Conservation (phyloP, 2,329 filamentous ascomycete species). For the Fusarium proliferatum region DNA sequence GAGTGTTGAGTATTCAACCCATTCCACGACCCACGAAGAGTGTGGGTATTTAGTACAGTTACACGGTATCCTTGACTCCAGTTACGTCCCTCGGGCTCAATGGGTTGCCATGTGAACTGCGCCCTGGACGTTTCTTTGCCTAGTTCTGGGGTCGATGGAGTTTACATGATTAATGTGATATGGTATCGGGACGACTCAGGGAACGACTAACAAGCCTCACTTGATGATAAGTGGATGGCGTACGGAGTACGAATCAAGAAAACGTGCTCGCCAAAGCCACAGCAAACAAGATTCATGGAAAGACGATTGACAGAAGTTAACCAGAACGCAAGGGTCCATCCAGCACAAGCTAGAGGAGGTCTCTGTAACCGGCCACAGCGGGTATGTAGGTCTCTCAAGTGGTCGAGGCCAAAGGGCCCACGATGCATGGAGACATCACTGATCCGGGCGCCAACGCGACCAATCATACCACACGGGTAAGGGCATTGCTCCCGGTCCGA, state of each 20-base stretch:
- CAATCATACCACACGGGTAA: slow-evolving; percentile 46
- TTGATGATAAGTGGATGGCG: neutral
- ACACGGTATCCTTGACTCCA: neutral
- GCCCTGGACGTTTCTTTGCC: neutral
- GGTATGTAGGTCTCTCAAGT: slow-evolving; percentile 47
- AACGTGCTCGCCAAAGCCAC: slow-evolving; percentile 8
- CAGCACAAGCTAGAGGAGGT: slow-evolving; percentile 25
- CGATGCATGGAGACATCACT: slow-evolving; percentile 43
- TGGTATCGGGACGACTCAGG: neutral
- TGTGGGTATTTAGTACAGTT: neutral
- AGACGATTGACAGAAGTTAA: slow-evolving; percentile 1
- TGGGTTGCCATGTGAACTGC: neutral
- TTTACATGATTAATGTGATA: neutral
- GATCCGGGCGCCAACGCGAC: slow-evolving; percentile 50
- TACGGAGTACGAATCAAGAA: slow-evolving; percentile 13
- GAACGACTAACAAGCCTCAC: slow-evolving; percentile 7
- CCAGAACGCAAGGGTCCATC: slow-evolving; percentile 30
- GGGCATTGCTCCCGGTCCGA: slow-evolving; percentile 29
- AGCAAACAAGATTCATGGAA: slow-evolving; percentile 12
- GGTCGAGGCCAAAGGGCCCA: slow-evolving; percentile 38
- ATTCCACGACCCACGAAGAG: neutral
- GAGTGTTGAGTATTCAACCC: neutral
- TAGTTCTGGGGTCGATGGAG: neutral
- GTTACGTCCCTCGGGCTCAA: neutral
- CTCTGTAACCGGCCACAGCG: slow-evolving; percentile 39